phyloP scores from a whole-genome alignment of 2,329 filamentous ascomycete species.

The Alternaria tenuissima region DNA sequence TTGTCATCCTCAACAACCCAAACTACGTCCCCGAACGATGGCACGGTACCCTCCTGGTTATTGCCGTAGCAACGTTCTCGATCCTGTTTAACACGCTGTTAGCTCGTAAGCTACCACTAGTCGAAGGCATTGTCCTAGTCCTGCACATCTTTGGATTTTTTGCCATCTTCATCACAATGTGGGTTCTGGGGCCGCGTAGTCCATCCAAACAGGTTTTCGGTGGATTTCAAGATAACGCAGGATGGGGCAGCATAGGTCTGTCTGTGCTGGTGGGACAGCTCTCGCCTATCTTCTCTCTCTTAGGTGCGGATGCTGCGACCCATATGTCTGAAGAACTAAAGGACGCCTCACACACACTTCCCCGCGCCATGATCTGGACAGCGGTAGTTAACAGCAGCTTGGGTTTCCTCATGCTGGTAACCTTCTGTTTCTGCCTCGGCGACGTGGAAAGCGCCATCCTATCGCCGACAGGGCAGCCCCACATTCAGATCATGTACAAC shows the following conservation, averaged over 20 bases:
- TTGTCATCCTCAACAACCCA: constrained; percentile 51
- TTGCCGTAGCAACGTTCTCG: constrained; percentile 52
- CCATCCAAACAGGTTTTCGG: constrained; percentile 33
- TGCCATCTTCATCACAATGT: constrained; percentile 49
- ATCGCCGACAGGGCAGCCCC: constrained; percentile 29
- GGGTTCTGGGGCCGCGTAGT: constrained; percentile 38
- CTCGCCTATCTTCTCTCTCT: constrained; percentile 30
- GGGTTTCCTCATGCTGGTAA: constrained; percentile 51
- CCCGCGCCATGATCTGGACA: constrained; percentile 53
- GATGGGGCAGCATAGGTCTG: constrained; percentile 36
- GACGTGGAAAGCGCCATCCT: constrained; percentile 24
- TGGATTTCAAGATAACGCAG: constrained; percentile 36
- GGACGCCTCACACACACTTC: constrained; percentile 46
- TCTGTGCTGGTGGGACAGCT: constrained; percentile 36
- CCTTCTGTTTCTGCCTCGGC: constrained; percentile 39
- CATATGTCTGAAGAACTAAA: constrained; percentile 47
- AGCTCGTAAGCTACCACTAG: constrained; percentile 54
- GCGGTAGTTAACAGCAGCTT: constrained; percentile 49
- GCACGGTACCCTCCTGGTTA: constrained; percentile 61
- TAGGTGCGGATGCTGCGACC: constrained; percentile 41
- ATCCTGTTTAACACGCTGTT: constrained; percentile 57
- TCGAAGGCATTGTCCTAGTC: constrained; percentile 58
- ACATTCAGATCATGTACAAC: constrained; percentile 38
- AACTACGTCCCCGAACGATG: constrained; percentile 53
- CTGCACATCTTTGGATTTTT: constrained; percentile 27